Conservation (phyloP, 176 grass and related monocot genomes). For the Triticum timopheevii region DNA sequence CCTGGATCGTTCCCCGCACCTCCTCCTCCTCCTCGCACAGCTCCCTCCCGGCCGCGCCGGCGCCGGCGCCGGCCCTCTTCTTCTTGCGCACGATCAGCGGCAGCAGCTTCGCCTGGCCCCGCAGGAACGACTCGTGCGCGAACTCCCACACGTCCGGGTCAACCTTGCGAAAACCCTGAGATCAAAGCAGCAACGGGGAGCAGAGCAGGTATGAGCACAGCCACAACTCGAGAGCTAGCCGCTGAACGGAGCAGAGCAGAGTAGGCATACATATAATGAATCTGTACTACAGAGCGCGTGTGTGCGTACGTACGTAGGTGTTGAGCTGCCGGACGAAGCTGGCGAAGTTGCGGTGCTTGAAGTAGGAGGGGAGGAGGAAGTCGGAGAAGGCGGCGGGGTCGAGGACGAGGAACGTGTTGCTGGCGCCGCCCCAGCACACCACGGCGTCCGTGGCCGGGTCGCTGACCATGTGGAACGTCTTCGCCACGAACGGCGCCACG, state of each 20-base stretch:
- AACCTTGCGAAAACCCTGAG: slow-evolving; percentile 56
- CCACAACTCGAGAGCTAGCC: neutral
- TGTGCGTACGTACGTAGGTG: slow-evolving; percentile 56
- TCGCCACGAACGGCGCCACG: slow-evolving; percentile 52
- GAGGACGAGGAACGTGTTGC: slow-evolving; percentile 57
- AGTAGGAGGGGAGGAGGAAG: slow-evolving; percentile 62
- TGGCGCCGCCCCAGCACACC: slow-evolving; percentile 44
- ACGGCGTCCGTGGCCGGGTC: slow-evolving; percentile 51
- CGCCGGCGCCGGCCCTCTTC: slow-evolving; percentile 5
- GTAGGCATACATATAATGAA: no score
- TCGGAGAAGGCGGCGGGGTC: slow-evolving; percentile 60
- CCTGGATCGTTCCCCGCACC: slow-evolving; percentile 45
- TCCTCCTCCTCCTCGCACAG: slow-evolving; percentile 44
- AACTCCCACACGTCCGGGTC: slow-evolving; percentile 66
- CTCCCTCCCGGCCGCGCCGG: neutral
- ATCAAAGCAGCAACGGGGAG: neutral
- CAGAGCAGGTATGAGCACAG: neutral
- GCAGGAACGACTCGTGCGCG: slow-evolving; percentile 63
- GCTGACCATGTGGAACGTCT: slow-evolving; percentile 71
- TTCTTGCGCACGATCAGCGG: slow-evolving; percentile 55
- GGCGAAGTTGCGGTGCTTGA: slow-evolving; percentile 98
- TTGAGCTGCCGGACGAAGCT: slow-evolving; percentile 96
- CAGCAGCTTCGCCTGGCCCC: slow-evolving; percentile 46
- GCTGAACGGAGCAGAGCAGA: neutral
- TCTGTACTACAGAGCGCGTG: neutral